These are phyloP conservation scores for Fusarium papillatum DNA, from an alignment of 2,329 filamentous ascomycete genomes.

Conservation along the genomic window DNA sequence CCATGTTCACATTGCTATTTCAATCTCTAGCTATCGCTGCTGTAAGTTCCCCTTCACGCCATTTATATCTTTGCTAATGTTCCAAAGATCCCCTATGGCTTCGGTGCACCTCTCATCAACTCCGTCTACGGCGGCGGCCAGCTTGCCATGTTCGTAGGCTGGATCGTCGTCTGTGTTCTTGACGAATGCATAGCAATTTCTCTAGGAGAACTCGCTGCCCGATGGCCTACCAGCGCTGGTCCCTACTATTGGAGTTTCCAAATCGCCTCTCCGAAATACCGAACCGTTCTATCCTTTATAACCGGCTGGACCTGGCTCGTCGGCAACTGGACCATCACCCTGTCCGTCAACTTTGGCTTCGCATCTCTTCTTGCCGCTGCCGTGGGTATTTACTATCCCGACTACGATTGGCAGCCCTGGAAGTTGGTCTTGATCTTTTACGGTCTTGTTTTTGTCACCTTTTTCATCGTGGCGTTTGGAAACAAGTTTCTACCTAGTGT, in stretches of 20 bases:
- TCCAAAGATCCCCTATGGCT: slow-evolving; percentile 42
- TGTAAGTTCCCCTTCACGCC: slow-evolving; percentile 9
- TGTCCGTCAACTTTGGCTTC: slow-evolving; percentile 78
- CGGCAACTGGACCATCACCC: slow-evolving; percentile 78
- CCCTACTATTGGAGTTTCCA: slow-evolving; percentile 83
- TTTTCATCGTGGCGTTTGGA: slow-evolving; percentile 76
- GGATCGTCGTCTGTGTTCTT: slow-evolving; percentile 73
- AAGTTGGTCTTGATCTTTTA: slow-evolving; percentile 83
- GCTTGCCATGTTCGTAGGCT: slow-evolving; percentile 76
- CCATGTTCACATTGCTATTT: slow-evolving; percentile 46
- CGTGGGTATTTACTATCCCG: slow-evolving; percentile 72
- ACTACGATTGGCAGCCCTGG: slow-evolving; percentile 72
- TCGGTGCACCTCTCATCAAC: slow-evolving; percentile 41
- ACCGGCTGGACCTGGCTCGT: slow-evolving; percentile 82
- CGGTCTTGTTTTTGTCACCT: slow-evolving; percentile 72
- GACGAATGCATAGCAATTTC: slow-evolving; percentile 79
- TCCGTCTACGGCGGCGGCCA: slow-evolving; percentile 42
- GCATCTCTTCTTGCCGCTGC: slow-evolving; percentile 77
- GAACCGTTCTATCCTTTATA: slow-evolving; percentile 76
- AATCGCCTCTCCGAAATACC: slow-evolving; percentile 71
- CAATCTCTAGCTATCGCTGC: slow-evolving; percentile 46
- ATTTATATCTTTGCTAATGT: background rate
- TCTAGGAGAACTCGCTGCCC: slow-evolving; percentile 79
- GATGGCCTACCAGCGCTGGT: slow-evolving; percentile 71
- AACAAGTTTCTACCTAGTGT: slow-evolving; percentile 70